Conservation (phyloP, 2,329 filamentous ascomycete species). For the Laburnicola sp. region DNA sequence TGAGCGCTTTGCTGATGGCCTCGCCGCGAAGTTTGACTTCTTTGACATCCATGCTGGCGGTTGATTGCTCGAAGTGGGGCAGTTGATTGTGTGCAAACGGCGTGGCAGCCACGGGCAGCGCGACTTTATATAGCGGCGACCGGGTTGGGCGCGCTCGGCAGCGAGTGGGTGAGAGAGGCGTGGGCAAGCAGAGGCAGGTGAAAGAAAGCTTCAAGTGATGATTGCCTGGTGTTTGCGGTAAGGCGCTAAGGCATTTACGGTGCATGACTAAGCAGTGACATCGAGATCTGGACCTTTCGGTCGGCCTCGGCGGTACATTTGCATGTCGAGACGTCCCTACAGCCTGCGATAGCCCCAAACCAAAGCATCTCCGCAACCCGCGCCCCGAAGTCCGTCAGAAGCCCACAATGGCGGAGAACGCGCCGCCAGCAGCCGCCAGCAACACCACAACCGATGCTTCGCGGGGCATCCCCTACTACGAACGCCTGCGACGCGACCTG, state of each 20-base stretch:
- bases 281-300: constrained; percentile 2
- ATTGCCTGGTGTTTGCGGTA: too few species aligned
- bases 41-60: constrained; percentile 70
- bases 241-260: background rate
- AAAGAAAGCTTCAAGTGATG: constrained; percentile 3
- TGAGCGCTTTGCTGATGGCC: constrained; percentile 76
- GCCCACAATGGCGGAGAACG: constrained; percentile 54
- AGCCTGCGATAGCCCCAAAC: constrained; percentile 1
- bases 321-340: background rate
- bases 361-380: background rate
- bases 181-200: constrained; percentile 14
- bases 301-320: too few species aligned
- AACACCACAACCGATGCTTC: constrained; percentile 50
- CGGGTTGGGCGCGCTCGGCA: constrained; percentile 12
- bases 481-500: constrained; percentile 69
- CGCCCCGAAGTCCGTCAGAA: background rate
- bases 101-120: background rate
- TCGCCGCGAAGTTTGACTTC: constrained; percentile 78
- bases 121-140: constrained; percentile 4
- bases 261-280: background rate
- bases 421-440: constrained; percentile 43
- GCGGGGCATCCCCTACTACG: constrained; percentile 67
- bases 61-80: background rate
- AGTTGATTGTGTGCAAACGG: constrained; percentile 3
- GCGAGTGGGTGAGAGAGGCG: constrained; percentile 12